Percentiles rank a stretch among this genome's conserved stretches.
Evolutionary conservation across 768 basidiomycete genomes (phyloP).

Genomic region (Lanmaoa rubissima): DNA sequence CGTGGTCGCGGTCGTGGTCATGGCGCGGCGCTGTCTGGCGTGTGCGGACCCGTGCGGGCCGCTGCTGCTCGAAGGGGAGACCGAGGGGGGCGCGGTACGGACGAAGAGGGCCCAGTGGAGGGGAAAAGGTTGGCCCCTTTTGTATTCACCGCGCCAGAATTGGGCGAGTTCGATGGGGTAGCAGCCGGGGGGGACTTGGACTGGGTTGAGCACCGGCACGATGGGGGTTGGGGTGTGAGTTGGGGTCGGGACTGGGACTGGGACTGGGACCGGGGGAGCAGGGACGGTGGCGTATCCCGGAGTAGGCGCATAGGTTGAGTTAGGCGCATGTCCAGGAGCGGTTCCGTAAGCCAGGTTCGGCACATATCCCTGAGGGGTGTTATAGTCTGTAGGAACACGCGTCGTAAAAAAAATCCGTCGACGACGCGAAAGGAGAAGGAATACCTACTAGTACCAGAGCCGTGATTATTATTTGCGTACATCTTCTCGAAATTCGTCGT

Average conservation of each 20-base stretch:
- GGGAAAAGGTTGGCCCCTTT: slow-evolving; percentile 6
- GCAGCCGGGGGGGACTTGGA: slow-evolving; percentile 17
- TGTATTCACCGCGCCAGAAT: slow-evolving; percentile 27
- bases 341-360: not conserved
- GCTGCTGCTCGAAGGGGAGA: not conserved
- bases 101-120: slow-evolving; percentile 34
- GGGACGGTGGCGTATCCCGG: not conserved
- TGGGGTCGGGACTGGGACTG: not conserved
- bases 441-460: slow-evolving; percentile 3
- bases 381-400: not conserved
- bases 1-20: not conserved
- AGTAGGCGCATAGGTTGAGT: not conserved
- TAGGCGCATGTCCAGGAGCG: not conserved
- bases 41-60: not conserved
- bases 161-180: slow-evolving; percentile 29
- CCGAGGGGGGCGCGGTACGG: slow-evolving; percentile 11
- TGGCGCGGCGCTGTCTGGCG: not conserved
- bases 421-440: not conserved
- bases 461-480: slow-evolving; percentile 5
- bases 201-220: slow-evolving; percentile 1
- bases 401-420: not conserved
- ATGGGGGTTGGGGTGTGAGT: not conserved
- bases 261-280: not conserved
- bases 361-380: not conserved
- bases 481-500: not conserved